These are phyloP conservation scores for Endocalyx cinctus DNA, from an alignment of 2,329 filamentous ascomycete genomes.

Conservation along the genomic window DNA sequence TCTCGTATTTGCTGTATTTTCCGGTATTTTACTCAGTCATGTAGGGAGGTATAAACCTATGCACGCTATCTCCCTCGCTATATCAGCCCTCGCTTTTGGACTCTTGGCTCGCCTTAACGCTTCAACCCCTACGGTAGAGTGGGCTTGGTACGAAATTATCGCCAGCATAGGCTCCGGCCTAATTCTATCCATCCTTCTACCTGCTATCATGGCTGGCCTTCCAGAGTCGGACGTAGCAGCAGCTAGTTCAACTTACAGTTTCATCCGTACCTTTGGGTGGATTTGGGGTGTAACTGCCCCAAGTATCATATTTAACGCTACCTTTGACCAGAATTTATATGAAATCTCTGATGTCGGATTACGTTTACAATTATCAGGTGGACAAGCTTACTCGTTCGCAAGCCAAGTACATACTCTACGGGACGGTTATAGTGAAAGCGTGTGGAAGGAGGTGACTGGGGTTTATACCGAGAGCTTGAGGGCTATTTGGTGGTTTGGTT, in stretches of 20 bases:
- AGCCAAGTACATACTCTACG: conserved; percentile 1
- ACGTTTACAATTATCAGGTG: conserved; percentile 8
- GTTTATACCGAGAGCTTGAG: conserved; percentile 5
- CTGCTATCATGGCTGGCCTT: conserved; percentile 24
- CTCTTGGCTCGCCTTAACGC: conserved; percentile 21
- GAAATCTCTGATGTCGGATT: conserved; percentile 10
- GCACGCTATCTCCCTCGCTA: conserved; percentile 22
- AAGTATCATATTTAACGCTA: conserved; percentile 26
- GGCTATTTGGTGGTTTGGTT: conserved; percentile 7
- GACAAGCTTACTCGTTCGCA: conserved; percentile 18
- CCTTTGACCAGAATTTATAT: conserved; percentile 11
- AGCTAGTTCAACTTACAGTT: conserved; percentile 23
- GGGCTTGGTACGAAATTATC: conserved; percentile 27
- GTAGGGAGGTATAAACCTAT: conserved; percentile 28
- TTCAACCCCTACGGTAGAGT: conserved; percentile 19
- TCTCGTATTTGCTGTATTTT: conserved; percentile 22
- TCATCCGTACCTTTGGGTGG: conserved; percentile 25
- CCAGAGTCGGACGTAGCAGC: conserved; percentile 22
- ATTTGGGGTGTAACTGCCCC: conserved; percentile 28
- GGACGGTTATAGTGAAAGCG: background rate
- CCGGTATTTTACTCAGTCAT: conserved; percentile 27
- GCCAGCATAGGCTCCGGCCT: conserved; percentile 21
- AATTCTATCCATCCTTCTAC: conserved; percentile 19
- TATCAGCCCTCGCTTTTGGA: conserved; percentile 22
- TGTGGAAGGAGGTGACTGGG: conserved; percentile 3